phyloP scores from a whole-genome alignment of 371 early-diverging fungal species.

The Circinella umbellata region DNA sequence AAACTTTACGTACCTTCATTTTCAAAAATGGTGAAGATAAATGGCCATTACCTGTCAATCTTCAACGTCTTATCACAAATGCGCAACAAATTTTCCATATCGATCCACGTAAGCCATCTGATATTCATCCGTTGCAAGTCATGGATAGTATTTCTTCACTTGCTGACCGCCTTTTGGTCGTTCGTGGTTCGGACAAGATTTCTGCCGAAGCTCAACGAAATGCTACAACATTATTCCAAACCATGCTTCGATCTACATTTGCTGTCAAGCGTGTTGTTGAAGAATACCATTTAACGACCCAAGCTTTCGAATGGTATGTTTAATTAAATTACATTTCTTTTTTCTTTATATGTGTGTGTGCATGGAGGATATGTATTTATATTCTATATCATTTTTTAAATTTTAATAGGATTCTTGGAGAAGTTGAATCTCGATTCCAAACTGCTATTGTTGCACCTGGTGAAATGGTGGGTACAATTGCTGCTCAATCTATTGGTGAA shows the following conservation, averaged over 20 bases:
- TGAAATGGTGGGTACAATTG: conserved; percentile 99
- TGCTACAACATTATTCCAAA: conserved; percentile 91
- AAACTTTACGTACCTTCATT: conserved; percentile 74
- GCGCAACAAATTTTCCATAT: conserved; percentile 90
- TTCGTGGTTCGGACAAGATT: conserved; percentile 88
- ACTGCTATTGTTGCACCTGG: conserved; percentile 94
- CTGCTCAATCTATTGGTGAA: conserved; percentile 99
- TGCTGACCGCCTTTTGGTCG: conserved; percentile 76
- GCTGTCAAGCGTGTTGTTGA: conserved; percentile 88
- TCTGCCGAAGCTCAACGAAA: conserved; percentile 89
- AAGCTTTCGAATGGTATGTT: conserved; percentile 89
- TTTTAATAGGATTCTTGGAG: conserved; percentile 73
- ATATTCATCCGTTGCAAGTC: conserved; percentile 88
- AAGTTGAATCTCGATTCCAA: conserved; percentile 91
- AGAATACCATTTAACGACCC: conserved; percentile 84
- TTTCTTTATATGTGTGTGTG: neutral
- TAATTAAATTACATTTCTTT: neutral
- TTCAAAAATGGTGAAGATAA: conserved; percentile 77
- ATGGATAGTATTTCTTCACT: conserved; percentile 76
- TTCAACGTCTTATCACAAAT: conserved; percentile 89
- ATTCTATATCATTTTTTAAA: neutral
- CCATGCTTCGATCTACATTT: conserved; percentile 84
- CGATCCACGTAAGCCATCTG: conserved; percentile 79
- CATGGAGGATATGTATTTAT: too few species aligned
- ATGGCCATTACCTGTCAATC: conserved; percentile 94